phyloP scores from a whole-genome alignment of 1,284 basidiomycete genomes.

The Cutaneotrichosporon curvatum region DNA sequence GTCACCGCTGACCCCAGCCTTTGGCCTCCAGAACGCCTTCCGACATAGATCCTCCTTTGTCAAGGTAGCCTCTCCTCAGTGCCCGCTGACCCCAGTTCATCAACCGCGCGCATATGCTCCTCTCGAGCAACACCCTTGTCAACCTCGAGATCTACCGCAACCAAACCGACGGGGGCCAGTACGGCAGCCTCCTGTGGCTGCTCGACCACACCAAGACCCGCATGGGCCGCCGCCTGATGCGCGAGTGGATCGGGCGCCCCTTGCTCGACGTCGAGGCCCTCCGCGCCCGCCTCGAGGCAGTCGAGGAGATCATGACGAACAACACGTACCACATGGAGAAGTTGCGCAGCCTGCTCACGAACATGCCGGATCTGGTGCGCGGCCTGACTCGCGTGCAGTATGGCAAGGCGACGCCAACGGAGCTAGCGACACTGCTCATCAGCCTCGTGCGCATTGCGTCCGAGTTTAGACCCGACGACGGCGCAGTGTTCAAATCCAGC shows the following conservation, averaged over 20 bases:
- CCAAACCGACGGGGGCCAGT: conserved; percentile 66
- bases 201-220: conserved; percentile 79
- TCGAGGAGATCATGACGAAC: conserved; percentile 69
- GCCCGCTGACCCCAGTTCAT: conserved; percentile 53
- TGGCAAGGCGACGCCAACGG: conserved; percentile 77
- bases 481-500: conserved; percentile 56
- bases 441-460: conserved; percentile 67
- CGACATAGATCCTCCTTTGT: conserved; percentile 67
- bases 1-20: conserved; percentile 44
- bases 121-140: conserved; percentile 77
- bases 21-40: conserved; percentile 68
- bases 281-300: conserved; percentile 69
- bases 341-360: conserved; percentile 63
- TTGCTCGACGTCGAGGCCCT: conserved; percentile 67
- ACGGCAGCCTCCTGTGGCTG: conserved; percentile 77
- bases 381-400: conserved; percentile 86
- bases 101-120: conserved; percentile 72
- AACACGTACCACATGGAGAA: conserved; percentile 52
- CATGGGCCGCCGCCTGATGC: conserved; percentile 78
- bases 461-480: conserved; percentile 56
- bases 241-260: conserved; percentile 80
- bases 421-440: conserved; percentile 68
- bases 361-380: conserved; percentile 79
- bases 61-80: conserved; percentile 34
- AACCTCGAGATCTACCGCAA: conserved; percentile 91